Conservation (phyloP, 75 land plant genomes). For the Pinus tabuliformis region DNA sequence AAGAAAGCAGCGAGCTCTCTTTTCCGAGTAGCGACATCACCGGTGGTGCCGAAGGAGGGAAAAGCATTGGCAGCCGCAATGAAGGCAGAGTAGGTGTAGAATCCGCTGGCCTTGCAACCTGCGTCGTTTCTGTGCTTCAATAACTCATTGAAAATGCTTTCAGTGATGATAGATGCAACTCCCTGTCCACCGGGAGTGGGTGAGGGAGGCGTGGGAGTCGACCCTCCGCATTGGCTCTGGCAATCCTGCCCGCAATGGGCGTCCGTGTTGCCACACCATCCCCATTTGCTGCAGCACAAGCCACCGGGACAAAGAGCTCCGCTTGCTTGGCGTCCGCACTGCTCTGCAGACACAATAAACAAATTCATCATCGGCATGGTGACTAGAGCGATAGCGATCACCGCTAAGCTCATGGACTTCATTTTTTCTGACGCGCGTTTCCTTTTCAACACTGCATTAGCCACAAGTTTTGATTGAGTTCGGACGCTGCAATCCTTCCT, state of each 20-base stretch:
- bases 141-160: constrained; percentile 40
- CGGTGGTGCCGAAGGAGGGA: constrained; percentile 19
- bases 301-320: constrained; percentile 27
- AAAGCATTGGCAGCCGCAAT: constrained; percentile 14
- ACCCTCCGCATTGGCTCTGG: constrained; percentile 29
- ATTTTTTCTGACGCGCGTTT: too few relatives aligned
- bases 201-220: background rate
- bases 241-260: constrained; percentile 23
- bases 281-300: constrained; percentile 37
- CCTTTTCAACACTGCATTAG: too few relatives aligned
- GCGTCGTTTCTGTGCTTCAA: constrained; percentile 25
- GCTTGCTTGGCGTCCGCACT: background rate
- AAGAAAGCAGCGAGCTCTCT: constrained; percentile 31
- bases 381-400: too few relatives aligned
- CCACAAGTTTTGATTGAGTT: too few relatives aligned
- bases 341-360: too few relatives aligned
- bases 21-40: constrained; percentile 13
- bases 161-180: constrained; percentile 6
- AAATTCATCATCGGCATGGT: too few relatives aligned
- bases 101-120: background rate
- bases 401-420: too few relatives aligned
- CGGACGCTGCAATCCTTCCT: too few relatives aligned
- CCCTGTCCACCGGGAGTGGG: background rate
- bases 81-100: constrained; percentile 20
- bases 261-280: constrained; percentile 29